Percentiles rank a stretch among this genome's conserved stretches.
These are phyloP conservation scores for Dendrobium nobile DNA, from an alignment of 106 monocot genomes.

Conservation along the genomic window DNA sequence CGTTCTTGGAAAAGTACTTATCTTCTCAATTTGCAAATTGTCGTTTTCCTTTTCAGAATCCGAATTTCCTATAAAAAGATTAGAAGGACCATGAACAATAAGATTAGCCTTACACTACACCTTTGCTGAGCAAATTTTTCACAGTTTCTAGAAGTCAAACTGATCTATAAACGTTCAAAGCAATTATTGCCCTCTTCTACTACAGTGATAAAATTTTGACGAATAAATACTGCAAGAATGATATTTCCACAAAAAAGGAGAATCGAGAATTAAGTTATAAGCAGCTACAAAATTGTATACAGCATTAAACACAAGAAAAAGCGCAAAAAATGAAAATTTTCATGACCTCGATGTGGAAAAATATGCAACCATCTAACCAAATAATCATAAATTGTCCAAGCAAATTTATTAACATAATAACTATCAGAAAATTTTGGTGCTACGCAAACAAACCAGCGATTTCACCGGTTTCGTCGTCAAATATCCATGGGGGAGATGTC, in stretches of 20 bases:
- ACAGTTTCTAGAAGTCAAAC: neutral
- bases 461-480: slow-evolving; percentile 21
- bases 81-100: neutral
- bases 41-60: slow-evolving; percentile 15
- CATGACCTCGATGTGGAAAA: neutral
- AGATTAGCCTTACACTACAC: neutral
- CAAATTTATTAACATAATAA: neutral
- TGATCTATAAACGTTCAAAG: neutral
- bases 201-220: neutral
- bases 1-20: slow-evolving; percentile 14
- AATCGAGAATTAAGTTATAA: neutral
- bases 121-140: neutral
- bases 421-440: neutral
- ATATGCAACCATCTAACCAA: neutral
- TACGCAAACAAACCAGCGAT: neutral
- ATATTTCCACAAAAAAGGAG: neutral
- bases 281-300: neutral
- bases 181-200: neutral
- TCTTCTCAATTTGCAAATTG: slow-evolving; percentile 9
- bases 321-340: neutral
- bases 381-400: neutral
- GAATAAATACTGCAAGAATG: neutral
- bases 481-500: slow-evolving; percentile 36
- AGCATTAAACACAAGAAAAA: neutral
- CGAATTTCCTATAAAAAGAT: slow-evolving; percentile 22